These are phyloP conservation scores for Pichia gijzeniarum DNA, from an alignment of 805 yeast genomes.

Conservation along the genomic window DNA sequence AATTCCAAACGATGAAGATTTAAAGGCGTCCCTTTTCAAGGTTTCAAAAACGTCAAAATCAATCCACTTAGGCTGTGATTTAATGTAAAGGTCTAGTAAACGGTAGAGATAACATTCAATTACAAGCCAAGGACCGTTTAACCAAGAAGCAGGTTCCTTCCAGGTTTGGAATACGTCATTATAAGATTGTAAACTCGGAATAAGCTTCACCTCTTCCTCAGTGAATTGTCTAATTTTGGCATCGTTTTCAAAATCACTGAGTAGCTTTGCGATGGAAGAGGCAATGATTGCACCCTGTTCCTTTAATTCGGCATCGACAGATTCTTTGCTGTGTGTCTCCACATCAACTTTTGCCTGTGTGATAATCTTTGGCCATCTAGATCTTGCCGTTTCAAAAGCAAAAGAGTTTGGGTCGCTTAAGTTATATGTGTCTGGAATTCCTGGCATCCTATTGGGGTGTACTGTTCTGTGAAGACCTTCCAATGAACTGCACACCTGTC, in stretches of 20 bases:
- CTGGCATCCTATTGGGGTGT: background rate
- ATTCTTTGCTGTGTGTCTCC: conserved; percentile 4
- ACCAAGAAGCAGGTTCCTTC: conserved; percentile 51
- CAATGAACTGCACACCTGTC: too few species aligned
- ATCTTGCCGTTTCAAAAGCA: conserved; percentile 70
- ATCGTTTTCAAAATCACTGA: conserved; percentile 39
- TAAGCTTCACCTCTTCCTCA: conserved; percentile 16
- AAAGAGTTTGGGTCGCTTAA: conserved; percentile 72
- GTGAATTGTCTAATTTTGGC: conserved; percentile 37
- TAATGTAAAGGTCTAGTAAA: conserved; percentile 42
- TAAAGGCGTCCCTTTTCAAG: conserved; percentile 69
- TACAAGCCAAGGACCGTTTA: conserved; percentile 83
- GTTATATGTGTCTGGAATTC: conserved; percentile 44
- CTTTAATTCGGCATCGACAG: conserved; percentile 17
- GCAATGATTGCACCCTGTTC: conserved; percentile 45
- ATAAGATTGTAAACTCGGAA: conserved; percentile 46
- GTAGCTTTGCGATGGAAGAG: conserved; percentile 36
- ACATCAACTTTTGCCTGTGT: conserved; percentile 63
- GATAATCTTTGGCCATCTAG: conserved; percentile 85
- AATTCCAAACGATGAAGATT: conserved; percentile 70
- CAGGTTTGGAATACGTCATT: conserved; percentile 45
- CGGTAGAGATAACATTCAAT: conserved; percentile 84
- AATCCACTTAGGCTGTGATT: conserved; percentile 37
- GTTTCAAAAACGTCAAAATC: conserved; percentile 67
- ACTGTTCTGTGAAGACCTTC: too few species aligned